phyloP scores from a whole-genome alignment of 2,329 filamentous ascomycete genomes.

The Aureobasidium sp. region DNA sequence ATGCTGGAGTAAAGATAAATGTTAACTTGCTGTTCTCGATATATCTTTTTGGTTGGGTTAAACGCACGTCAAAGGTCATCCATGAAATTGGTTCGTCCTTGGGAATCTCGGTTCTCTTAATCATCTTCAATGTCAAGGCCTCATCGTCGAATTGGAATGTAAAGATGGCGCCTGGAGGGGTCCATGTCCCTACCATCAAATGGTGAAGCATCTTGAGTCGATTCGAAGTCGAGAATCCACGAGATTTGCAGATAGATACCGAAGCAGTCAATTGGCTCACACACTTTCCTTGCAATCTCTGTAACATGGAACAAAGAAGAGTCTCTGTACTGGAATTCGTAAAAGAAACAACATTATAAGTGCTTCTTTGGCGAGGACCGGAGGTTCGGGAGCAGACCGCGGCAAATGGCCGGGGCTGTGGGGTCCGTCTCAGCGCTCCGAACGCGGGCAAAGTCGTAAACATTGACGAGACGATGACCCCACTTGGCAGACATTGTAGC shows the following conservation, averaged over 20 bases:
- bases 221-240: not conserved
- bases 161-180: slow-evolving; percentile 81
- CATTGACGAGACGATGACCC: not conserved
- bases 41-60: not conserved
- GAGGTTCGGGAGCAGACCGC: not conserved
- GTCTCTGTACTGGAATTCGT: too few species aligned
- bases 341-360: not conserved
- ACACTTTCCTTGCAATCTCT: not conserved
- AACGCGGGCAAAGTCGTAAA: not conserved
- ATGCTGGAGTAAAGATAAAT: slow-evolving; percentile 51
- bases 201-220: slow-evolving; percentile 66
- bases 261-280: not conserved
- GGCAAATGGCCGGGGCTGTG: slow-evolving; percentile 3
- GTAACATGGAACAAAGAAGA: not conserved
- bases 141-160: slow-evolving; percentile 84
- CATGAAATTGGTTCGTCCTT: slow-evolving; percentile 83
- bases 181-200: slow-evolving; percentile 86
- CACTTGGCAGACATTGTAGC: not conserved
- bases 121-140: slow-evolving; percentile 61
- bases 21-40: too few species aligned
- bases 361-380: not conserved
- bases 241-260: not conserved
- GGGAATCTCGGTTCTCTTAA: slow-evolving; percentile 76
- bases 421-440: not conserved
- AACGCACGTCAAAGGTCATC: slow-evolving; percentile 79